phyloP scores from a whole-genome alignment of 2,329 filamentous ascomycete genomes.

The Onygenales sp. region DNA sequence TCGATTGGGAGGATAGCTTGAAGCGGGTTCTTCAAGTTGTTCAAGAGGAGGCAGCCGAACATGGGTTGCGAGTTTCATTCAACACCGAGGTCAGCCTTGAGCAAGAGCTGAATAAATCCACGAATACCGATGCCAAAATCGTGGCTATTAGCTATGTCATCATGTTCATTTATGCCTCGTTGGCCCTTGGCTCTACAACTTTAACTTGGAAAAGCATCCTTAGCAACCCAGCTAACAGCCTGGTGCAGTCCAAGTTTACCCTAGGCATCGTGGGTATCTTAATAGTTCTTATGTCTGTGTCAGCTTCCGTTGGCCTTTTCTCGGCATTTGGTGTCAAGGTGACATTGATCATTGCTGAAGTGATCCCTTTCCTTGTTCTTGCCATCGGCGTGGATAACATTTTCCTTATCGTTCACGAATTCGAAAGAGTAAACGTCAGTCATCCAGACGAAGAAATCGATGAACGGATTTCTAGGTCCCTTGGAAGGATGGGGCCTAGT shows the following conservation, averaged over 20 bases:
- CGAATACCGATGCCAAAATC: slow-evolving; percentile 96
- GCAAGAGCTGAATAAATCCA: slow-evolving; percentile 93
- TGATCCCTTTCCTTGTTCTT: slow-evolving; percentile 93
- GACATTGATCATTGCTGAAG: slow-evolving; percentile 94
- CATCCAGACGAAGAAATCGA: slow-evolving; percentile 84
- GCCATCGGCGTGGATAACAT: slow-evolving; percentile 98
- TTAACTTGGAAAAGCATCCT: slow-evolving; percentile 68
- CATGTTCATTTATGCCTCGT: slow-evolving; percentile 96
- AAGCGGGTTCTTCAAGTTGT: slow-evolving; percentile 65
- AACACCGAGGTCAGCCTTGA: slow-evolving; percentile 92
- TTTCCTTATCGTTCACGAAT: slow-evolving; percentile 96
- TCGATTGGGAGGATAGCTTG: slow-evolving; percentile 81
- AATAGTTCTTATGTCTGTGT: slow-evolving; percentile 96
- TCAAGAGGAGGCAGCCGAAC: slow-evolving; percentile 66
- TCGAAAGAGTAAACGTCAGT: slow-evolving; percentile 86
- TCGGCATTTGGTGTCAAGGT: slow-evolving; percentile 87
- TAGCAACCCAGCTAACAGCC: slow-evolving; percentile 68
- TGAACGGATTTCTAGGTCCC: slow-evolving; percentile 70
- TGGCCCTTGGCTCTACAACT: slow-evolving; percentile 82
- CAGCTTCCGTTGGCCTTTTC: slow-evolving; percentile 88
- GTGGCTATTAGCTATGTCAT: slow-evolving; percentile 93
- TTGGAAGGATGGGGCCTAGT: slow-evolving; percentile 95
- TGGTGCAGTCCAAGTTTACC: slow-evolving; percentile 95
- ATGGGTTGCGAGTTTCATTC: slow-evolving; percentile 82
- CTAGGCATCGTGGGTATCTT: slow-evolving; percentile 89